phyloP scores from a whole-genome alignment of 371 early-diverging fungal species.

The Apophysomyces trapeziformis region DNA sequence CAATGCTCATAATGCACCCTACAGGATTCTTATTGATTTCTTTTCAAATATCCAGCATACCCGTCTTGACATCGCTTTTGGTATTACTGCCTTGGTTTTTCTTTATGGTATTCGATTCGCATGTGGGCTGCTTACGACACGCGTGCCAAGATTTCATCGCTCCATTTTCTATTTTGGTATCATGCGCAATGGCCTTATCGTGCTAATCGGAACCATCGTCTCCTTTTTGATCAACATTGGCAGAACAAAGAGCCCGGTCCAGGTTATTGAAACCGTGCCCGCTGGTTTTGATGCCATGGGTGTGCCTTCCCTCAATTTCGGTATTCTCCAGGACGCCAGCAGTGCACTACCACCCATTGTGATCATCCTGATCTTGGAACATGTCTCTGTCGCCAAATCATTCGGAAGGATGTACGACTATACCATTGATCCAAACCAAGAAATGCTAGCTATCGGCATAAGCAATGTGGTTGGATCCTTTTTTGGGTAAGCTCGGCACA shows the following conservation, averaged over 20 bases:
- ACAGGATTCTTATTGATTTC: slow-evolving; percentile 50
- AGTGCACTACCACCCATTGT: slow-evolving; percentile 61
- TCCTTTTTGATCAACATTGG: slow-evolving; percentile 32
- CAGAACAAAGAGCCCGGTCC: slow-evolving; percentile 25
- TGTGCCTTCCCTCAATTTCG: slow-evolving; percentile 44
- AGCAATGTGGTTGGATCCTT: slow-evolving; percentile 81
- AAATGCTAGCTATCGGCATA: slow-evolving; percentile 83
- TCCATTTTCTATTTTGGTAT: slow-evolving; percentile 44
- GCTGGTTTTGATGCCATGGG: slow-evolving; percentile 62
- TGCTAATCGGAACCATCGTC: slow-evolving; percentile 33
- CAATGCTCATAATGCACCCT: slow-evolving; percentile 54
- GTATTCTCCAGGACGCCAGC: slow-evolving; percentile 42
- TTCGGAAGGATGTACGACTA: slow-evolving; percentile 72
- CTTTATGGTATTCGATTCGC: slow-evolving; percentile 37
- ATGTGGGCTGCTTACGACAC: slow-evolving; percentile 21
- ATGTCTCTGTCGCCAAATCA: slow-evolving; percentile 77
- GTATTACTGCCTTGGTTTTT: slow-evolving; percentile 34
- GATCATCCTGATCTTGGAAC: slow-evolving; percentile 75
- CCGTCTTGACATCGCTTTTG: slow-evolving; percentile 46
- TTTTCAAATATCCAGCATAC: slow-evolving; percentile 33
- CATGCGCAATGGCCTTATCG: slow-evolving; percentile 39
- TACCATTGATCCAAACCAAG: slow-evolving; percentile 72
- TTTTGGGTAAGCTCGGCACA: slow-evolving; percentile 57
- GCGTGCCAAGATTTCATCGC: slow-evolving; percentile 26
- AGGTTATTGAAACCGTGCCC: slow-evolving; percentile 67